Conservation (phyloP, 2,329 filamentous ascomycete genomes). For the Rutstroemia sp. region DNA sequence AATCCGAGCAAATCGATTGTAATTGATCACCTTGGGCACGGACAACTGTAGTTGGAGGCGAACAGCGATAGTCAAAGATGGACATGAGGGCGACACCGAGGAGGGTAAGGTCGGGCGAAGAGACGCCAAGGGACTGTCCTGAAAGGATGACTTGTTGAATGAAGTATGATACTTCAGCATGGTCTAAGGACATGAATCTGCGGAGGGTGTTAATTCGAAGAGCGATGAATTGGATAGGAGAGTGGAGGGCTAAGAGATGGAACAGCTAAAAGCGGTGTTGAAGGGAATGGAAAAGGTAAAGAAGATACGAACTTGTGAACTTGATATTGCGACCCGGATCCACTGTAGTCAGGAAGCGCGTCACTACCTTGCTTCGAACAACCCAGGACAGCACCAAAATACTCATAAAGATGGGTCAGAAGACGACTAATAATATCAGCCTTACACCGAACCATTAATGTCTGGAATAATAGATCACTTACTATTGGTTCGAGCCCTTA, state of each 20-base stretch:
- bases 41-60: constrained; percentile 38
- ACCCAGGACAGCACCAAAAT: constrained; percentile 51
- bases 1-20: constrained; percentile 49
- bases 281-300: background rate
- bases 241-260: too few species aligned
- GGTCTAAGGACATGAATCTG: constrained; percentile 48
- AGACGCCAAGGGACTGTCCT: constrained; percentile 51
- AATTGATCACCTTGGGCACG: constrained; percentile 38
- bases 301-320: constrained; percentile 38
- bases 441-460: background rate
- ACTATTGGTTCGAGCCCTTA: constrained; percentile 48
- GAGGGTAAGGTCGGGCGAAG: constrained; percentile 40
- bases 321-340: constrained; percentile 40
- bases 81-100: constrained; percentile 42
- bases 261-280: too few species aligned
- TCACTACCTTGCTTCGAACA: constrained; percentile 44
- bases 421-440: constrained; percentile 33
- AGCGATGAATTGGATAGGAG: background rate
- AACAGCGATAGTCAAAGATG: constrained; percentile 46
- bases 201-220: constrained; percentile 5
- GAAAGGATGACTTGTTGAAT: constrained; percentile 50
- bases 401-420: constrained; percentile 54
- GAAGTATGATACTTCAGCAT: constrained; percentile 49
- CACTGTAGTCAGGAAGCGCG: constrained; percentile 43
- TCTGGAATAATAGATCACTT: background rate